Conservation (phyloP, 305 asterid species). For the Rubia peregrina region DNA sequence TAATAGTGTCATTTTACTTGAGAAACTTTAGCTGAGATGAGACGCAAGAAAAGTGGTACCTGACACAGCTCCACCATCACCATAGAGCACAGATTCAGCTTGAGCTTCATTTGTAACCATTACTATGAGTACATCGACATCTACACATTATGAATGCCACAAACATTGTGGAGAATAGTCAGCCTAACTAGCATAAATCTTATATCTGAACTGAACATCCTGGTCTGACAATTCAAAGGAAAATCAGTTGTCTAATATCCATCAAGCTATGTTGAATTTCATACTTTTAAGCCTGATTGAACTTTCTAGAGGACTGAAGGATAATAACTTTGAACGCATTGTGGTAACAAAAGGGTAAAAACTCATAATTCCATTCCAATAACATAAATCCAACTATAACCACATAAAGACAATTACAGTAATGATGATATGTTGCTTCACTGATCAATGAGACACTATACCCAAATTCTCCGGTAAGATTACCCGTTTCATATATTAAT, state of each 20-base stretch:
- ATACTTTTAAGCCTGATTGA: background rate
- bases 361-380: background rate
- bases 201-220: conserved; percentile 2
- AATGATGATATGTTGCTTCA: background rate
- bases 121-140: conserved; percentile 66
- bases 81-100: conserved; percentile 88
- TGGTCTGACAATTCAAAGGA: background rate
- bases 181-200: background rate
- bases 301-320: background rate
- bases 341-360: background rate
- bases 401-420: background rate
- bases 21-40: conserved; percentile 12
- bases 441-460: conserved; percentile 1
- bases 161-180: conserved; percentile 1
- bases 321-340: background rate
- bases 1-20: conserved; percentile 8
- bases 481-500: background rate
- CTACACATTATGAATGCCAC: conserved; percentile 42
- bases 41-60: conserved; percentile 37
- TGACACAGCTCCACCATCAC: conserved; percentile 74
- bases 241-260: background rate
- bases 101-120: conserved; percentile 97
- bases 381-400: background rate
- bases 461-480: background rate
- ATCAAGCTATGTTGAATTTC: background rate